These are phyloP conservation scores for Vitis riparia DNA, from an alignment of 164 flowering plant genomes.

Conservation along the genomic window DNA sequence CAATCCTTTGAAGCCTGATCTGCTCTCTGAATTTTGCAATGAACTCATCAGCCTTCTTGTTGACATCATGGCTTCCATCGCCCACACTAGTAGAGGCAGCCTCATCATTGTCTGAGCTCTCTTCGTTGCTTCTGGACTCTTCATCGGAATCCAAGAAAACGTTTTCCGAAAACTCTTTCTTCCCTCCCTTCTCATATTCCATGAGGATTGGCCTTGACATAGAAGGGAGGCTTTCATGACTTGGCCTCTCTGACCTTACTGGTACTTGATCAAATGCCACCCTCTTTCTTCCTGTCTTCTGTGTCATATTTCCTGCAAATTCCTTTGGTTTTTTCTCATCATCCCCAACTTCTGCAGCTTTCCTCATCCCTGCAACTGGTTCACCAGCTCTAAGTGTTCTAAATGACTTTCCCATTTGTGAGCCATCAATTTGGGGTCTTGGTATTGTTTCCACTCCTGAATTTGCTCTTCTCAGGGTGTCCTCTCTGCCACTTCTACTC, in stretches of 20 bases:
- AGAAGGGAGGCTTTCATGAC: not conserved
- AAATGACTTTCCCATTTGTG: constrained; percentile 25
- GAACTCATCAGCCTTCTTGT: constrained; percentile 91
- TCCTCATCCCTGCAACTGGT: constrained; percentile 1
- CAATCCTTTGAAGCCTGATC: constrained; percentile 85
- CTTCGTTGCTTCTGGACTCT: constrained; percentile 37
- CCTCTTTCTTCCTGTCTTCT: constrained; percentile 11
- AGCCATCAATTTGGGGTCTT: constrained; percentile 8
- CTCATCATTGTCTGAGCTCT: constrained; percentile 22
- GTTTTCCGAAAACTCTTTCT: constrained; percentile 27
- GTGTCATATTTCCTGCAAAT: constrained; percentile 7
- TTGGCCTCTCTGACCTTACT: not conserved
- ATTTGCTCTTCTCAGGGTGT: not conserved
- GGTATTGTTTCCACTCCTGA: constrained; percentile 3
- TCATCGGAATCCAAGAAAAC: constrained; percentile 36
- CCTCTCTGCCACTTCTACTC: constrained; percentile 4
- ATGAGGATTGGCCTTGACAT: constrained; percentile 6
- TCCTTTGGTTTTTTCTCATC: constrained; percentile 14
- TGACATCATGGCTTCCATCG: constrained; percentile 57
- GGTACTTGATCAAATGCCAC: constrained; percentile 8
- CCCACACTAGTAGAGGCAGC: constrained; percentile 7
- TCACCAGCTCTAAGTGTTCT: constrained; percentile 25
- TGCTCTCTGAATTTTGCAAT: constrained; percentile 96
- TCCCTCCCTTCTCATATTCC: constrained; percentile 16
- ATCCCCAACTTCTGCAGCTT: constrained; percentile 18